phyloP scores from a whole-genome alignment of 139 green algal genomes.

The Chlorella sp. region DNA sequence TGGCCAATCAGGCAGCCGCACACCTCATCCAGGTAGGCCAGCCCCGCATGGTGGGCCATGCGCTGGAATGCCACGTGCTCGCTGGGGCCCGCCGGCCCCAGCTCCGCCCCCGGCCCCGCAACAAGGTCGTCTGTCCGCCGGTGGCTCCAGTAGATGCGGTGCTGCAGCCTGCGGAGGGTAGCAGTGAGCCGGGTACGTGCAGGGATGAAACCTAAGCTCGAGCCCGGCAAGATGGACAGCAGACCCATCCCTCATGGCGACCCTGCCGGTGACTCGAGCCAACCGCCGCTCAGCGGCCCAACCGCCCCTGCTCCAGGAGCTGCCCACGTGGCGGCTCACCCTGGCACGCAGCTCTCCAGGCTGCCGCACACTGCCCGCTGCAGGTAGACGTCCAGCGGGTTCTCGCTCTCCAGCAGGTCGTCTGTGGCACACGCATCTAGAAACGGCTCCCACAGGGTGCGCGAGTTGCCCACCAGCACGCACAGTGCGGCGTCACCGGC shows the following conservation, averaged over 20 bases:
- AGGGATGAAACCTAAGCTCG: too few species aligned
- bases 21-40: conserved; percentile 48
- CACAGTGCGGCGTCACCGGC: conserved; percentile 29
- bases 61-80: conserved; percentile 48
- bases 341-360: neutral
- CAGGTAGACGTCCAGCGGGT: conserved; percentile 49
- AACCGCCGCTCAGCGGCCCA: neutral
- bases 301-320: neutral
- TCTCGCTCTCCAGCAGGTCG: conserved; percentile 18
- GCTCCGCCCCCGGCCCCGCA: neutral
- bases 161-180: conserved; percentile 7
- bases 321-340: neutral
- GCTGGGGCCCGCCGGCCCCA: neutral
- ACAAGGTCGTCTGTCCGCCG: neutral
- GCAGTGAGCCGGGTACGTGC: neutral
- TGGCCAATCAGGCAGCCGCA: neutral
- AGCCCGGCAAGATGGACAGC: neutral
- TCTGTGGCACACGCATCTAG: conserved; percentile 11
- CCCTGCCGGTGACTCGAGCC: neutral
- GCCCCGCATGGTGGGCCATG: conserved; percentile 35
- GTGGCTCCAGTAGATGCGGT: conserved; percentile 43
- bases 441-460: conserved; percentile 47
- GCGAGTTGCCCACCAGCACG: conserved; percentile 51
- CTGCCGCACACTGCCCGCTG: conserved; percentile 17
- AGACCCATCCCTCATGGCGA: neutral